These are phyloP conservation scores for Raddia distichophylla DNA, from an alignment of 176 grass and related monocot species.

Conservation along the genomic window DNA sequence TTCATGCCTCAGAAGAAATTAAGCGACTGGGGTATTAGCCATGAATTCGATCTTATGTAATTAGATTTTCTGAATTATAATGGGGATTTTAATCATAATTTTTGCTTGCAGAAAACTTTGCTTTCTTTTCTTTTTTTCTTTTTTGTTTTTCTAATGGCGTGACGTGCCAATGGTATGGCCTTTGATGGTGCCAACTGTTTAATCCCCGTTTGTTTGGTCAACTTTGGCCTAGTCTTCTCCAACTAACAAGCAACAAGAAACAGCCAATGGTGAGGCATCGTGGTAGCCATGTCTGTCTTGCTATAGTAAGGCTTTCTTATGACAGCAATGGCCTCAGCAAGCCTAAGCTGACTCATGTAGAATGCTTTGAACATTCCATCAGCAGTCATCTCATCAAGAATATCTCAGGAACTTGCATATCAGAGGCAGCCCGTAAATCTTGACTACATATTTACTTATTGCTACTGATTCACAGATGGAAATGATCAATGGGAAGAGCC, in stretches of 20 bases:
- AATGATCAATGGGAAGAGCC: slow-evolving; percentile 18
- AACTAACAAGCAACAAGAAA: not conserved
- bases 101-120: not conserved
- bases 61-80: not conserved
- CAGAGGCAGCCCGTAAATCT: not conserved
- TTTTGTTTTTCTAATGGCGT: not conserved
- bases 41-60: not conserved
- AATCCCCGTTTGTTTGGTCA: not conserved
- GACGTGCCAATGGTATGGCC: not conserved
- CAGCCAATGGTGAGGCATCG: not conserved
- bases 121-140: too few species aligned
- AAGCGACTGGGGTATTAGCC: not conserved
- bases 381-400: not conserved
- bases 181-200: not conserved
- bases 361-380: not conserved
- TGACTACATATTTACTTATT: not conserved
- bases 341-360: not conserved
- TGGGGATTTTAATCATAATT: not conserved
- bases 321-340: not conserved
- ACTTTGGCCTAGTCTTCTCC: not conserved
- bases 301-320: not conserved
- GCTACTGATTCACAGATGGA: slow-evolving; percentile 34
- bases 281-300: not conserved
- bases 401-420: not conserved
- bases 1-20: not conserved